phyloP scores from a whole-genome alignment of 148 eudicot species.

The Diospyros kaki region DNA sequence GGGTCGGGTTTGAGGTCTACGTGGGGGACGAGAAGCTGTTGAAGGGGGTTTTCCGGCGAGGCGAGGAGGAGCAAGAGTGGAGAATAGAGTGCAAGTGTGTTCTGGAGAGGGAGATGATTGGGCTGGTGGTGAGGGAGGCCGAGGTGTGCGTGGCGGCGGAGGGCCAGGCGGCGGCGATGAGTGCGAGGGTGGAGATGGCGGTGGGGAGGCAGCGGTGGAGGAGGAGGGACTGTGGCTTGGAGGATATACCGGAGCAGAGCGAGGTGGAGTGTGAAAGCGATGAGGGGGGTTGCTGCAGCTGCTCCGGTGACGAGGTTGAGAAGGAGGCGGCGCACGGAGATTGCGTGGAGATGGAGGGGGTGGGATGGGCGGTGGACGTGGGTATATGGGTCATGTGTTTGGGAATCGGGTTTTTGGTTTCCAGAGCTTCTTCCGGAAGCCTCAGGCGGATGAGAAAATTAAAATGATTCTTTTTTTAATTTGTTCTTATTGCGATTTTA shows the following conservation, averaged over 20 bases:
- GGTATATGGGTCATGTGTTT: slow-evolving; percentile 66
- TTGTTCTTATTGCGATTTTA: too few species aligned
- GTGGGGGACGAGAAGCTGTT: slow-evolving; percentile 39
- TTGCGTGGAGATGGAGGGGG: slow-evolving; percentile 38
- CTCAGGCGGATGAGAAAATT: slow-evolving; percentile 19
- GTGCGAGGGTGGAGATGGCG: slow-evolving; percentile 32
- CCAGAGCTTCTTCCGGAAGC: slow-evolving; percentile 43
- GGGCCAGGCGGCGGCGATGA: slow-evolving; percentile 20
- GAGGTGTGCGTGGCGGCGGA: slow-evolving; percentile 28
- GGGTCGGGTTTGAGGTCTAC: slow-evolving; percentile 53
- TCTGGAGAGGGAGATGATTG: slow-evolving; percentile 20
- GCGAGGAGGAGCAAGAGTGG: slow-evolving; percentile 30
- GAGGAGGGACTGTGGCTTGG: slow-evolving; percentile 28
- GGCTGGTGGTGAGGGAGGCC: slow-evolving; percentile 23
- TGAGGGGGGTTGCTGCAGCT: slow-evolving; percentile 10
- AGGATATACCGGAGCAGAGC: slow-evolving; percentile 58
- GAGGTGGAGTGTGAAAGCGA: slow-evolving; percentile 30
- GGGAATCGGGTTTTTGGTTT: slow-evolving; percentile 60
- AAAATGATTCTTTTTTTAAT: too few species aligned
- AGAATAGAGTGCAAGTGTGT: slow-evolving; percentile 39
- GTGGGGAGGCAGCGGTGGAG: slow-evolving; percentile 29
- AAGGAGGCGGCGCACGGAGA: background rate
- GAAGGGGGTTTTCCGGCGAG: slow-evolving; percentile 46
- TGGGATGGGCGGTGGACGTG: slow-evolving; percentile 60
- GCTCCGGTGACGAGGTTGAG: slow-evolving; percentile 3